Conservation (phyloP, 2,329 filamentous ascomycete species). For the Sporothrix dimorphospora region DNA sequence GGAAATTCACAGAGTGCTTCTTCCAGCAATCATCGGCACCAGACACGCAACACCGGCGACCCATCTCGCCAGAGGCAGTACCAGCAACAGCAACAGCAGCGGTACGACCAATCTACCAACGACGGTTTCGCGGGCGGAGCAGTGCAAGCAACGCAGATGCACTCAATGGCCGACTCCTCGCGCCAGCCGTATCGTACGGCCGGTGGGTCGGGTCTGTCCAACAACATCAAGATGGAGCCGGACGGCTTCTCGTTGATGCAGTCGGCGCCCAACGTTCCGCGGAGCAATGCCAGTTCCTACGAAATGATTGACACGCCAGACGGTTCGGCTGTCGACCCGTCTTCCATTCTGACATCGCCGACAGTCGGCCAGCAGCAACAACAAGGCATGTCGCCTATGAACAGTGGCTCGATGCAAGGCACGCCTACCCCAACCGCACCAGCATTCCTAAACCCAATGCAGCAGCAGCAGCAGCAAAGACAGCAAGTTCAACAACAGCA, state of each 20-base stretch:
- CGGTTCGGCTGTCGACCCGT: conserved; percentile 42
- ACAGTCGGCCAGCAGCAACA: conserved; percentile 33
- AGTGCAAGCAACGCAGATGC: conserved; percentile 29
- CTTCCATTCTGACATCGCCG: conserved; percentile 50
- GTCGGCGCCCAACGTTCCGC: conserved; percentile 46
- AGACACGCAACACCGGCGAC: conserved; percentile 23
- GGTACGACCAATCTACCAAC: not conserved
- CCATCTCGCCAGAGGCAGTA: conserved; percentile 40
- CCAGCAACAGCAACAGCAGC: conserved; percentile 34
- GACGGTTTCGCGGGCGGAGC: conserved; percentile 25
- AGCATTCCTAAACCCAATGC: conserved; percentile 25
- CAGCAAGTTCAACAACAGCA: conserved; percentile 30
- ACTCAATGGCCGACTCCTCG: conserved; percentile 17
- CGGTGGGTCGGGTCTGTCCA: conserved; percentile 32
- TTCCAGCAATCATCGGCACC: conserved; percentile 28
- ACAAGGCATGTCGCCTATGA: conserved; percentile 27
- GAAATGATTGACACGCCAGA: conserved; percentile 38
- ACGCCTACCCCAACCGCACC: conserved; percentile 28
- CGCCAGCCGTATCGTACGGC: conserved; percentile 37
- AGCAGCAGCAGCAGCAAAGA: conserved; percentile 38
- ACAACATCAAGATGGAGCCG: conserved; percentile 44
- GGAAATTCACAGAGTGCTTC: not conserved
- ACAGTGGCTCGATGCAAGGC: conserved; percentile 25
- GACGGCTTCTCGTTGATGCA: conserved; percentile 47
- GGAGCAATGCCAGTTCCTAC: conserved; percentile 45